Evolutionary conservation across 2,329 filamentous ascomycete species (phyloP).

Genomic region (Metarhizium sp.): DNA sequence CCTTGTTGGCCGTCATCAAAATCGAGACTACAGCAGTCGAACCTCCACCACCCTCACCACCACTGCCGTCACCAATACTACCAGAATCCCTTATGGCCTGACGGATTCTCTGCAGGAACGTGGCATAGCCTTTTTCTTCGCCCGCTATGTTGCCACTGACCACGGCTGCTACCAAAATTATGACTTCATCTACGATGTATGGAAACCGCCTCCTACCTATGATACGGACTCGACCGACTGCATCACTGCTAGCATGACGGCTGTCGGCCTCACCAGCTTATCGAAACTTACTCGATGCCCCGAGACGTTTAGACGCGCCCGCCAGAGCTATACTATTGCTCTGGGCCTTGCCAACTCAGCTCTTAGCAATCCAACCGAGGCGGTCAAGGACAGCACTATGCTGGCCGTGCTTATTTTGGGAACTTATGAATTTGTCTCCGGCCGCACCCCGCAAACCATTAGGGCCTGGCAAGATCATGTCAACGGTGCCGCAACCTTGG

Average conservation of each 20-base stretch:
- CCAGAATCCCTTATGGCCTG: constrained; percentile 8
- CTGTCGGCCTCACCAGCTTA: constrained; percentile 43
- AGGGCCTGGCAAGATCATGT: constrained; percentile 44
- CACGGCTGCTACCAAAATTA: constrained; percentile 40
- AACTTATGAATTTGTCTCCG: constrained; percentile 45
- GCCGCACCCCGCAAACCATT: constrained; percentile 34
- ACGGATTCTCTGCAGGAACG: constrained; percentile 28
- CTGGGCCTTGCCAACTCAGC: constrained; percentile 41
- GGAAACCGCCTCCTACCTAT: constrained; percentile 31
- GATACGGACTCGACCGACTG: constrained; percentile 29
- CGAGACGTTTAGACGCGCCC: constrained; percentile 36
- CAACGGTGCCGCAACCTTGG: constrained; percentile 40
- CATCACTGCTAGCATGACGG: constrained; percentile 42
- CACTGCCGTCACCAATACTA: neutral
- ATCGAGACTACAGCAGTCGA: neutral
- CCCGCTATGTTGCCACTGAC: constrained; percentile 38
- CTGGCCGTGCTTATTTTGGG: constrained; percentile 43
- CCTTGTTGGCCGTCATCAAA: neutral
- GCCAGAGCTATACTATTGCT: constrained; percentile 41
- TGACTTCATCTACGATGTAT: constrained; percentile 43
- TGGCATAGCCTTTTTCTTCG: constrained; percentile 41
- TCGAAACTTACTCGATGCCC: constrained; percentile 34
- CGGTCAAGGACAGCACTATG: constrained; percentile 41
- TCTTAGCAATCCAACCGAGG: constrained; percentile 33
- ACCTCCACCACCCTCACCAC: neutral